These are phyloP conservation scores for Knoxia roxburghii DNA, from an alignment of 257 asterid genomes.

Conservation along the genomic window DNA sequence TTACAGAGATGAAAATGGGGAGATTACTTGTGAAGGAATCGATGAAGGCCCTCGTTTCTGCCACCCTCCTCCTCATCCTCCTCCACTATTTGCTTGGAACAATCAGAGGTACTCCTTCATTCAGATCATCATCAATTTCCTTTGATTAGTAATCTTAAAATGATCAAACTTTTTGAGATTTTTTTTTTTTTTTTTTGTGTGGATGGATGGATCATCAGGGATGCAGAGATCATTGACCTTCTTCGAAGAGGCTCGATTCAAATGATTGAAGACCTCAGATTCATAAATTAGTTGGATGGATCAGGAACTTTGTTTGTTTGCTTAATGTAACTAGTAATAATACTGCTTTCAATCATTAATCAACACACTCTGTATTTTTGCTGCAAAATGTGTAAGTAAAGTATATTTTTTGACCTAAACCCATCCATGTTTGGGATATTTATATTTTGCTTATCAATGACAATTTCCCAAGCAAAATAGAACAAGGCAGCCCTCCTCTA, in stretches of 20 bases:
- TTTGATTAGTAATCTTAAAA: not conserved
- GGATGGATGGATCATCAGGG: constrained; percentile 18
- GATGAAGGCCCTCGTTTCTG: constrained; percentile 65
- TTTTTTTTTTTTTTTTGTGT: not conserved
- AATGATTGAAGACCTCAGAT: constrained; percentile 32
- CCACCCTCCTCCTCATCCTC: constrained; percentile 26
- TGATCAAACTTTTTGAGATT: not conserved
- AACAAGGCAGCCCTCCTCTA: not conserved
- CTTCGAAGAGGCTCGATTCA: constrained; percentile 46
- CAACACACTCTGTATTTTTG: not conserved
- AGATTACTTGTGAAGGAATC: constrained; percentile 56
- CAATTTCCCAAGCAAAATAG: not conserved
- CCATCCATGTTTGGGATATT: too few species aligned
- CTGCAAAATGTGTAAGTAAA: not conserved
- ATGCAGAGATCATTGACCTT: constrained; percentile 36
- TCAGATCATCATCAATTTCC: not conserved
- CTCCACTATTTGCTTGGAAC: constrained; percentile 17
- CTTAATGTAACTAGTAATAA: too few species aligned
- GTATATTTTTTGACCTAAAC: too few species aligned
- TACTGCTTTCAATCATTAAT: not conserved
- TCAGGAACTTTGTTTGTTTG: too few species aligned
- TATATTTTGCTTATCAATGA: too few species aligned
- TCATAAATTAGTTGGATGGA: constrained; percentile 10
- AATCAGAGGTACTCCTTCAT: constrained; percentile 40
- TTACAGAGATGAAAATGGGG: constrained; percentile 57